Evolutionary conservation across 164 flowering plant species (phyloP).

Genomic region (Echeveria elegans): DNA sequence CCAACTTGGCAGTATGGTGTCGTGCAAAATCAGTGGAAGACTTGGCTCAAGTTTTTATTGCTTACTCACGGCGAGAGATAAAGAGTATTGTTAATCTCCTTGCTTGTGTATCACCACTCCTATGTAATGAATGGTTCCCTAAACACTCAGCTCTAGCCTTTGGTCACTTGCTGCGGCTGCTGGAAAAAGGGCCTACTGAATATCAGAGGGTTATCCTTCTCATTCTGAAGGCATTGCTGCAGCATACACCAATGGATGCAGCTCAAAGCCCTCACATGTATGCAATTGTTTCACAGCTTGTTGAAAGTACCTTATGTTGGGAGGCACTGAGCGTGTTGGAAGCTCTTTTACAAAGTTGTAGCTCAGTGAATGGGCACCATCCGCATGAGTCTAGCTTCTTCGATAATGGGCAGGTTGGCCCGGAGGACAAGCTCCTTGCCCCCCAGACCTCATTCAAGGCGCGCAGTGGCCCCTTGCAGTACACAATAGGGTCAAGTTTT

Average conservation of each 20-base stretch:
- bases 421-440: constrained; percentile 62
- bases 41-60: constrained; percentile 60
- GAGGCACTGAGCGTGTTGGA: constrained; percentile 92
- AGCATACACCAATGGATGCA: constrained; percentile 95
- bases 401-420: constrained; percentile 58
- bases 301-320: constrained; percentile 95
- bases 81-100: constrained; percentile 59
- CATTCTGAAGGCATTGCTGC: constrained; percentile 91
- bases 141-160: constrained; percentile 94
- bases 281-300: constrained; percentile 89
- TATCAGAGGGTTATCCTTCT: constrained; percentile 88
- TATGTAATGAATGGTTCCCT: constrained; percentile 91
- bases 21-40: constrained; percentile 73
- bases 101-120: constrained; percentile 71
- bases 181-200: constrained; percentile 90
- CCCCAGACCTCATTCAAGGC: constrained; percentile 86
- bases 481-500: constrained; percentile 38
- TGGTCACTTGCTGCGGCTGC: constrained; percentile 76
- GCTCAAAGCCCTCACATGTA: constrained; percentile 96
- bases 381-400: constrained; percentile 39
- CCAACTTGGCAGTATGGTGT: constrained; percentile 81
- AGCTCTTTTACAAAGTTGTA: constrained; percentile 93
- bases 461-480: constrained; percentile 82
- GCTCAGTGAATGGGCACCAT: constrained; percentile 57
- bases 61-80: constrained; percentile 76